These are phyloP conservation scores for Pelargonium nanum DNA, from an alignment of 345 rosid species.

Conservation along the genomic window DNA sequence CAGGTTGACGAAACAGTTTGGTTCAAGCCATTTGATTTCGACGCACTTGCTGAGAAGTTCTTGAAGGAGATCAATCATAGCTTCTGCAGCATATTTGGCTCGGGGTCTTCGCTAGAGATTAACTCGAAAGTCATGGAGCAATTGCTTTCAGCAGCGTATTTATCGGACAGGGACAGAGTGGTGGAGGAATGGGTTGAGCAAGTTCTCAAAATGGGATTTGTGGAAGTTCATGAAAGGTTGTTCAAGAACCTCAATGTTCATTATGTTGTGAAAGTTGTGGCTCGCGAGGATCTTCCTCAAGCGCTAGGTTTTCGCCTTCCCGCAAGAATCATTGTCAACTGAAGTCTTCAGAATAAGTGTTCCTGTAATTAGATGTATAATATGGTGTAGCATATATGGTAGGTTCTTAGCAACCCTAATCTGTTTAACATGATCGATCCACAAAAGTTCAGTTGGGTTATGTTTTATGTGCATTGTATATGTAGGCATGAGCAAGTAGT, in stretches of 20 bases:
- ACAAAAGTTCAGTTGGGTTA: too few species aligned
- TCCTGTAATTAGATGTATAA: background rate
- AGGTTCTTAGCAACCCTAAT: background rate
- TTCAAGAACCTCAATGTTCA: conserved; percentile 22
- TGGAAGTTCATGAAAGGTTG: conserved; percentile 25
- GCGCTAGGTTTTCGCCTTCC: background rate
- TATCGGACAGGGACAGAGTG: conserved; percentile 22
- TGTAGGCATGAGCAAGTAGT: too few species aligned
- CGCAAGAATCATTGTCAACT: background rate
- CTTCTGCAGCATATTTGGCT: conserved; percentile 24
- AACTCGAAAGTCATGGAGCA: conserved; percentile 48
- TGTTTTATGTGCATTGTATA: too few species aligned
- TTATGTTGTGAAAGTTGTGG: conserved; percentile 32
- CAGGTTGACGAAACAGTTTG: conserved; percentile 19
- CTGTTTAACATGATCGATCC: background rate
- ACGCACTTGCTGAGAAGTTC: conserved; percentile 34
- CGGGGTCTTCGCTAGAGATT: conserved; percentile 30
- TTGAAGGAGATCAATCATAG: conserved; percentile 18
- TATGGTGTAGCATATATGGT: background rate
- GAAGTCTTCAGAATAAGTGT: background rate
- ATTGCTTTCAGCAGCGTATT: conserved; percentile 35
- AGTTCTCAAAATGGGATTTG: conserved; percentile 33
- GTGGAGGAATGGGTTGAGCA: conserved; percentile 37
- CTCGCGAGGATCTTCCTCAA: conserved; percentile 10
- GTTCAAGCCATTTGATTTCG: conserved; percentile 56